These are phyloP conservation scores for Coemansia sp. DNA, from an alignment of 192 early-diverging fungal genomes.

Conservation along the genomic window DNA sequence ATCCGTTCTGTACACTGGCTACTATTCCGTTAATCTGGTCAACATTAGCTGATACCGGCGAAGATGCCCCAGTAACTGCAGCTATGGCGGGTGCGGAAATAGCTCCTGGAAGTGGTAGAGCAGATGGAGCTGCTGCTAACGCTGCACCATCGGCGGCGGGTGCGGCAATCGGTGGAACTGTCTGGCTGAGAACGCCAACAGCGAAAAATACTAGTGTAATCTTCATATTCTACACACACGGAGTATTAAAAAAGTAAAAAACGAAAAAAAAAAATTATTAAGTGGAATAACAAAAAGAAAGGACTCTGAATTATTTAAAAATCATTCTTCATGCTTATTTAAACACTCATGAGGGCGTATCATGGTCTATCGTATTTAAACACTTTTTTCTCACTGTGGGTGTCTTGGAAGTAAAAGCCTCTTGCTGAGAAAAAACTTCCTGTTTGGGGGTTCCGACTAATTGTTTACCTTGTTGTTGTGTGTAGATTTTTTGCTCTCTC, in stretches of 20 bases:
- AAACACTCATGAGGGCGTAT: neutral
- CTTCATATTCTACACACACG: conserved; percentile 30
- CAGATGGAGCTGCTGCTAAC: neutral
- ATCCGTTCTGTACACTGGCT: conserved; percentile 13
- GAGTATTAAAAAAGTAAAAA: neutral
- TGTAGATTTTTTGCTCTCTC: too few species aligned
- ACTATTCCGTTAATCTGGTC: conserved; percentile 9
- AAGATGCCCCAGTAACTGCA: neutral
- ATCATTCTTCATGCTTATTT: neutral
- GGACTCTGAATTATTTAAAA: neutral
- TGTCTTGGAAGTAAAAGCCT: neutral
- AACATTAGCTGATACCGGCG: conserved; percentile 4
- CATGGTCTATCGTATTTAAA: neutral
- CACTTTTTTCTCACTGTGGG: neutral
- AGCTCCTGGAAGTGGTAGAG: neutral
- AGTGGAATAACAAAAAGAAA: neutral
- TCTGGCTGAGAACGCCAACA: conserved; percentile 34
- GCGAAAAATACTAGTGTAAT: conserved; percentile 29
- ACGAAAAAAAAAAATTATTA: neutral
- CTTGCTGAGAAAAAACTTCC: too few species aligned
- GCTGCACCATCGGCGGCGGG: conserved; percentile 6
- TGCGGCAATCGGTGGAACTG: conserved; percentile 2
- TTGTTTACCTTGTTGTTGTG: too few species aligned
- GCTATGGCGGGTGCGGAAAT: neutral
- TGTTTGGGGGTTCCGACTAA: too few species aligned